Conservation (phyloP, 2,329 filamentous ascomycete species). For the Xylaria sp. region DNA sequence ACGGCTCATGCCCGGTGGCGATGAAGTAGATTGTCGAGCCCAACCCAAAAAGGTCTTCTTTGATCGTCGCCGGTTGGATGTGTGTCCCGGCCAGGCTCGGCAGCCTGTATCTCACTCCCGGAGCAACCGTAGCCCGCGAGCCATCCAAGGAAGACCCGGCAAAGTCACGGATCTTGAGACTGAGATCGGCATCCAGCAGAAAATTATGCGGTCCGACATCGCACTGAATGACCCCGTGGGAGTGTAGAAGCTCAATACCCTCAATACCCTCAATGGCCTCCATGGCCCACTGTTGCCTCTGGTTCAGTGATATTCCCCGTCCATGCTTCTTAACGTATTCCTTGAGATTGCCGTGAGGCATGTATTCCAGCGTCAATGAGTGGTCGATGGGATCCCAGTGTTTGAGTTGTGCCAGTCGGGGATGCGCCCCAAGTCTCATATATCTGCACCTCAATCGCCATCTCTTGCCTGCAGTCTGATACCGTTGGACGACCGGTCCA, state of each 20-base stretch:
- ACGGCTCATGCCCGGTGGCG: background rate
- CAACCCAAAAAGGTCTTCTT: background rate
- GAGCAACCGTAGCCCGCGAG: background rate
- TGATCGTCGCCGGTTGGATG: background rate
- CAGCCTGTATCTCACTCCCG: background rate
- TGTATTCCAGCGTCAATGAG: background rate
- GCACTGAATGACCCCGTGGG: background rate
- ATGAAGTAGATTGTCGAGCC: constrained; percentile 1
- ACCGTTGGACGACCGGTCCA: constrained; percentile 22
- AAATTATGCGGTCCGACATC: background rate
- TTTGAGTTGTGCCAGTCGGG: background rate
- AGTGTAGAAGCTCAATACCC: background rate
- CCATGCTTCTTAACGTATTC: background rate
- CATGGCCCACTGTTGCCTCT: background rate
- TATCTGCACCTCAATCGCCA: constrained; percentile 18
- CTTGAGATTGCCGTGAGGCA: background rate
- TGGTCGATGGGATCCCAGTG: background rate
- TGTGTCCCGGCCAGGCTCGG: background rate
- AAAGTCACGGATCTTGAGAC: background rate
- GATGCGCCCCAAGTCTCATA: background rate
- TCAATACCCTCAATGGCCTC: background rate
- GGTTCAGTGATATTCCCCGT: background rate
- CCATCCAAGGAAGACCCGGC: background rate
- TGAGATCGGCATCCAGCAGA: background rate
- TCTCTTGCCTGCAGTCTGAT: constrained; percentile 28